A percentile compares a stretch with the other conserved stretches of the same genome.
phyloP scores from a whole-genome alignment of 441 rosid species.

The Mallotus repandus region DNA sequence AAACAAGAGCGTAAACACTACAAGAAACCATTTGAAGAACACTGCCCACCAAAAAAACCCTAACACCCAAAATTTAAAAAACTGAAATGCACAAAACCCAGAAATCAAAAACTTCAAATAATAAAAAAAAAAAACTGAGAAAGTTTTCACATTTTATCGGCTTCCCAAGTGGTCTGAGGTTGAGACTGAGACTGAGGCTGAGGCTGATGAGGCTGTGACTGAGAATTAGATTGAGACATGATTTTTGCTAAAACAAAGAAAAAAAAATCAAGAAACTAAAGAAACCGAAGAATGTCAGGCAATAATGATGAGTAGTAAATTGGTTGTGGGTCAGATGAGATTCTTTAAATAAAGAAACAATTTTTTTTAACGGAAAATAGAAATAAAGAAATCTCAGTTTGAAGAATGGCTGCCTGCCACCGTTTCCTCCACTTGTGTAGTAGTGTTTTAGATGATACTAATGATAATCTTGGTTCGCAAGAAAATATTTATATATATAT shows the following conservation, averaged over 20 bases:
- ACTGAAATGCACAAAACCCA: not conserved
- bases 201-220: not conserved
- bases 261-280: not conserved
- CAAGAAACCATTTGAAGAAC: not conserved
- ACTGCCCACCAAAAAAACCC: not conserved
- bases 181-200: slow-evolving; percentile 25
- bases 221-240: slow-evolving; percentile 15
- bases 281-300: not conserved
- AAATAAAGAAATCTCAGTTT: no score
- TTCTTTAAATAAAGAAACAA: no score
- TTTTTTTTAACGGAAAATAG: no score
- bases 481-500: no score
- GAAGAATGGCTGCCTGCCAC: no score
- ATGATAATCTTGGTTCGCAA: no score
- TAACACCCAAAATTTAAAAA: not conserved
- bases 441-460: no score
- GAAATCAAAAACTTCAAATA: not conserved
- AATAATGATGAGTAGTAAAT: no score
- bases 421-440: no score
- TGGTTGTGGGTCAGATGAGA: no score
- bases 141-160: slow-evolving; percentile 45
- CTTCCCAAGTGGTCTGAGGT: slow-evolving; percentile 40
- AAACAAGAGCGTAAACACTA: not conserved
- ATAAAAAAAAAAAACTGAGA: no score
- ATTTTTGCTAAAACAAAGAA: not conserved